A percentile compares a stretch with the other conserved stretches of the same genome.
These are phyloP conservation scores for Neonectria faginata DNA, from an alignment of 2,329 filamentous ascomycete species.

Conservation along the genomic window DNA sequence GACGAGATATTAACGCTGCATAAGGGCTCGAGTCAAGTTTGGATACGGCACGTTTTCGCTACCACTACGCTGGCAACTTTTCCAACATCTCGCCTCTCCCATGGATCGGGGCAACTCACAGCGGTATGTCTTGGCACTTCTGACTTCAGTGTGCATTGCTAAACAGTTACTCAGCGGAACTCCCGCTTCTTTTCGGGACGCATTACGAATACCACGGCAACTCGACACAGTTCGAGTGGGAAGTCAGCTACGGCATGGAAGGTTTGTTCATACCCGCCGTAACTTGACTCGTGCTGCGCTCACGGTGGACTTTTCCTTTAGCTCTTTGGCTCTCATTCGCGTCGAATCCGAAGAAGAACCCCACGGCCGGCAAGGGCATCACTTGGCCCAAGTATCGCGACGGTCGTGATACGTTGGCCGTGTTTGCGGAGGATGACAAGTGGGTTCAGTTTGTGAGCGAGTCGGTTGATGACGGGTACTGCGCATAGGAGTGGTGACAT, in stretches of 20 bases:
- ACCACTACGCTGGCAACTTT: constrained; percentile 56
- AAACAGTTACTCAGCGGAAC: constrained; percentile 38
- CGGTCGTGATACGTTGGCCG: constrained; percentile 34
- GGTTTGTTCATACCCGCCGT: constrained; percentile 33
- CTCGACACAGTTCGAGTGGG: constrained; percentile 47
- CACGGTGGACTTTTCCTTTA: constrained; percentile 10
- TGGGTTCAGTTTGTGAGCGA: constrained; percentile 25
- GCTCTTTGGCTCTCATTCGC: constrained; percentile 46
- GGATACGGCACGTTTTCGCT: constrained; percentile 53
- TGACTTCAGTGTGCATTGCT: background rate
- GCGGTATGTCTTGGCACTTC: constrained; percentile 31
- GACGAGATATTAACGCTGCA: background rate
- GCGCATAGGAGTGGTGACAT: constrained; percentile 16
- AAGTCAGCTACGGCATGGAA: constrained; percentile 44
- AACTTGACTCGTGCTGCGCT: background rate
- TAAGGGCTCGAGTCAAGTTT: constrained; percentile 30
- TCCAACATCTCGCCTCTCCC: constrained; percentile 52
- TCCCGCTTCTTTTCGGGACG: constrained; percentile 48
- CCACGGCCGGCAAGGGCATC: constrained; percentile 31
- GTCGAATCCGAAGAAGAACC: constrained; percentile 32
- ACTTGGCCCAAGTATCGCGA: constrained; percentile 41
- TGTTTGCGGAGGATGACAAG: constrained; percentile 36
- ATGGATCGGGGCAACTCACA: constrained; percentile 53
- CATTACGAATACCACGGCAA: constrained; percentile 46
- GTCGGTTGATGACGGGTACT: constrained; percentile 28